Evolutionary conservation across 257 asterid species (phyloP).

Genomic region (Parsonsia alboflavescens): DNA sequence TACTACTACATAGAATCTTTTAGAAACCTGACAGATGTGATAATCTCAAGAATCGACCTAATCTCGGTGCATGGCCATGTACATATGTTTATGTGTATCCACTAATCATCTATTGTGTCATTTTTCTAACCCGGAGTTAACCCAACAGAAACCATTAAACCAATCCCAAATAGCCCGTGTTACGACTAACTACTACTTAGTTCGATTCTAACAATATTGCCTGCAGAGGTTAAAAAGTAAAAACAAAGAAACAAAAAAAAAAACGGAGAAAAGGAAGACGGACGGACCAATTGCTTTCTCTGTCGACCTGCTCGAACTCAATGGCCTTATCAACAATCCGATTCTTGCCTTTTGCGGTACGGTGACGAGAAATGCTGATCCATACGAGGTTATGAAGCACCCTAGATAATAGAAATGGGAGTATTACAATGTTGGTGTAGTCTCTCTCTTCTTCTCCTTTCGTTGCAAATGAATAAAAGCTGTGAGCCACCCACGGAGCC

Average conservation of each 20-base stretch:
- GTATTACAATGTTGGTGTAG: conserved; percentile 24
- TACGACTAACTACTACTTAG: no score
- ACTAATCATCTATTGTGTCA: no score
- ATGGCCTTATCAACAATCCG: conserved; percentile 56
- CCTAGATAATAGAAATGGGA: conserved; percentile 51
- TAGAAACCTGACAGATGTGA: background rate
- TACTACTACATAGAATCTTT: no score
- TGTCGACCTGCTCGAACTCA: conserved; percentile 79
- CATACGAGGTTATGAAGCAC: conserved; percentile 61
- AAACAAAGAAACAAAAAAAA: no score
- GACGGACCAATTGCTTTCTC: conserved; percentile 61
- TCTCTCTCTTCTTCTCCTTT: conserved; percentile 33
- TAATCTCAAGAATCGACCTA: background rate
- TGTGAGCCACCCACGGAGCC: conserved; percentile 59
- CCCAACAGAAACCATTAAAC: background rate
- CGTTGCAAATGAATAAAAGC: conserved; percentile 33
- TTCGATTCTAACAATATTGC: background rate
- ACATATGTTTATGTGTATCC: background rate
- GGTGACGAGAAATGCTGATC: conserved; percentile 56
- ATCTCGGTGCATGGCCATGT: background rate
- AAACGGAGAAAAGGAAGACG: background rate
- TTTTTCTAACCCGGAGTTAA: no score
- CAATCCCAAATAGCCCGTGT: background rate
- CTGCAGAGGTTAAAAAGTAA: no score
- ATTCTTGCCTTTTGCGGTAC: conserved; percentile 58